Evolutionary conservation across 805 yeast genomes (phyloP).

Genomic region (Starmerella scarabaei): DNA sequence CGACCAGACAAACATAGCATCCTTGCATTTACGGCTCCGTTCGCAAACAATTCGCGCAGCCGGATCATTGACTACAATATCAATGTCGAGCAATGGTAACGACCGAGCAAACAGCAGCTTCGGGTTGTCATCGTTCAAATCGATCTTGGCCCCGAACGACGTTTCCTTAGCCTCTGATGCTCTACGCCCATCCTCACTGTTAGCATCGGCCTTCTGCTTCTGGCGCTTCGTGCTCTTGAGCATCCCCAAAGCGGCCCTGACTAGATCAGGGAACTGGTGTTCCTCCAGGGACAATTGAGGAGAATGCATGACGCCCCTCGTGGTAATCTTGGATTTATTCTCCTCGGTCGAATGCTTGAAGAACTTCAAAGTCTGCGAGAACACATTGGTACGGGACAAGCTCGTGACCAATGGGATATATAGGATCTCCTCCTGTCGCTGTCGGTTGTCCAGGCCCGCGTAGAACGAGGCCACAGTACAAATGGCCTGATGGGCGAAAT

Average conservation of each 20-base stretch:
- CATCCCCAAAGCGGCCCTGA: slow-evolving; percentile 18
- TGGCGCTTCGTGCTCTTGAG: neutral
- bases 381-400: slow-evolving; percentile 27
- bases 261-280: slow-evolving; percentile 26
- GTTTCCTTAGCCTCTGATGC: neutral
- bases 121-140: neutral
- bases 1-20: slow-evolving; percentile 26
- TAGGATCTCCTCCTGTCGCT: slow-evolving; percentile 28
- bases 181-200: neutral
- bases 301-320: slow-evolving; percentile 26
- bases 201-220: neutral
- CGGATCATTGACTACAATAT: slow-evolving; percentile 17
- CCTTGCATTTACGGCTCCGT: slow-evolving; percentile 3
- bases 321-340: slow-evolving; percentile 22
- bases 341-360: slow-evolving; percentile 20
- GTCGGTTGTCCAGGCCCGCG: slow-evolving; percentile 26
- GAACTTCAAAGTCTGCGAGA: slow-evolving; percentile 27
- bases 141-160: slow-evolving; percentile 1
- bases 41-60: slow-evolving; percentile 20
- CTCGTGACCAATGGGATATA: slow-evolving; percentile 30
- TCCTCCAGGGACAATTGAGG: slow-evolving; percentile 31
- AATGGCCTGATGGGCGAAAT: slow-evolving; percentile 32
- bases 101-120: slow-evolving; percentile 13
- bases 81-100: slow-evolving; percentile 18
- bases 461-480: slow-evolving; percentile 27